Conservation (phyloP, 257 asterid genomes). For the Haberlea rhodopensis region DNA sequence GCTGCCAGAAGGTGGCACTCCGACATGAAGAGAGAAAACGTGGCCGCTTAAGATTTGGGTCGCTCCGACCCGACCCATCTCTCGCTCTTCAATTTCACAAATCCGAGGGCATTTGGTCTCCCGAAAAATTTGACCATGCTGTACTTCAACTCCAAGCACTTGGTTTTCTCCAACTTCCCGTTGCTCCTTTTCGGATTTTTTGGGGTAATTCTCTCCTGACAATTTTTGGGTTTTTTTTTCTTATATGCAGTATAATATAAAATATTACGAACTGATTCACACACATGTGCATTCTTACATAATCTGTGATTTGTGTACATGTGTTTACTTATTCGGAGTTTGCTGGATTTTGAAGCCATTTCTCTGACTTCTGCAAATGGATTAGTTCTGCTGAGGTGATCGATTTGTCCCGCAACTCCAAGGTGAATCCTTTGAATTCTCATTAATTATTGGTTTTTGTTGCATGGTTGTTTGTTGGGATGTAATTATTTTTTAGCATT, state of each 20-base stretch:
- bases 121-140: neutral
- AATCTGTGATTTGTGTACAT: neutral
- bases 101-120: constrained; percentile 49
- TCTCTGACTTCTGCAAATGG: constrained; percentile 21
- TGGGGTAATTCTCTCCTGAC: constrained; percentile 48
- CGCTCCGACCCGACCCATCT: constrained; percentile 28
- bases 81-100: constrained; percentile 34
- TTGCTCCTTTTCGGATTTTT: constrained; percentile 36
- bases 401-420: constrained; percentile 26
- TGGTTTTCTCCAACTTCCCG: constrained; percentile 20
- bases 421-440: constrained; percentile 41
- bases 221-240: constrained; percentile 22
- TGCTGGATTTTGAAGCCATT: constrained; percentile 25
- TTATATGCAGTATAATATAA: constrained; percentile 14
- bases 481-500: constrained; percentile 30
- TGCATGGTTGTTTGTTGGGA: constrained; percentile 4
- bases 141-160: constrained; percentile 32
- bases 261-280: constrained; percentile 27
- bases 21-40: constrained; percentile 31
- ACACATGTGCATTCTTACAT: neutral
- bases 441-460: constrained; percentile 18
- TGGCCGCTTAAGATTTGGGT: constrained; percentile 31
- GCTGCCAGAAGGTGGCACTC: too few relatives aligned
- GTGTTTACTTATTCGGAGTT: constrained; percentile 13
- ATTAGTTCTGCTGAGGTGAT: constrained; percentile 27